These are phyloP conservation scores for Arachnomyces sp. DNA, from an alignment of 2,329 filamentous ascomycete species.

Conservation along the genomic window DNA sequence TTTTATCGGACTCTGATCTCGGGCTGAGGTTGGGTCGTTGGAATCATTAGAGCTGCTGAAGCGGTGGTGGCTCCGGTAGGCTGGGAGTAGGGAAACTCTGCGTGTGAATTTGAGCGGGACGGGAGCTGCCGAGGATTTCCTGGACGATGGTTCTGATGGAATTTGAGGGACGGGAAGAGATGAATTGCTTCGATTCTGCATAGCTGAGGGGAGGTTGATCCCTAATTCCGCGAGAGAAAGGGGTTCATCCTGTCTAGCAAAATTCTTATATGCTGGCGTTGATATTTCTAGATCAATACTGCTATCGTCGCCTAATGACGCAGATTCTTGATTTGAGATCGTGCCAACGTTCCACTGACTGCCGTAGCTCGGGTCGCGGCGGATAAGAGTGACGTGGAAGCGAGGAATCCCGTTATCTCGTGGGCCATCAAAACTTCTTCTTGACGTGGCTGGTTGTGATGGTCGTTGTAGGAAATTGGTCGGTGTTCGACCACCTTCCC, in stretches of 20 bases:
- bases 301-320: constrained; percentile 17
- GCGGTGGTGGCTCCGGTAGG: constrained; percentile 3
- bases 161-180: neutral
- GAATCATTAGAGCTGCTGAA: constrained; percentile 1
- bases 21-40: constrained; percentile 5
- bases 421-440: neutral
- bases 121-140: neutral
- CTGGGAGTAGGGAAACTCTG: constrained; percentile 9
- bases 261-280: constrained; percentile 53
- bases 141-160: neutral
- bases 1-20: constrained; percentile 1
- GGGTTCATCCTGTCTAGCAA: constrained; percentile 32
- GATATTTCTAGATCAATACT: constrained; percentile 47
- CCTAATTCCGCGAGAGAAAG: constrained; percentile 26
- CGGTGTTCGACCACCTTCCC: constrained; percentile 13
- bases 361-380: constrained; percentile 61
- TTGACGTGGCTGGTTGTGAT: constrained; percentile 7
- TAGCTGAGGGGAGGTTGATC: constrained; percentile 11
- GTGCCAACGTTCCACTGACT: constrained; percentile 69
- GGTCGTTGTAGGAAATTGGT: constrained; percentile 19
- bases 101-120: constrained; percentile 10
- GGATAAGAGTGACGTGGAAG: constrained; percentile 53
- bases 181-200: neutral
- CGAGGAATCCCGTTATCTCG: constrained; percentile 11
- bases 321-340: constrained; percentile 37